Conservation (phyloP, 176 grass and related monocot species). For the Zoysia pacifica region DNA sequence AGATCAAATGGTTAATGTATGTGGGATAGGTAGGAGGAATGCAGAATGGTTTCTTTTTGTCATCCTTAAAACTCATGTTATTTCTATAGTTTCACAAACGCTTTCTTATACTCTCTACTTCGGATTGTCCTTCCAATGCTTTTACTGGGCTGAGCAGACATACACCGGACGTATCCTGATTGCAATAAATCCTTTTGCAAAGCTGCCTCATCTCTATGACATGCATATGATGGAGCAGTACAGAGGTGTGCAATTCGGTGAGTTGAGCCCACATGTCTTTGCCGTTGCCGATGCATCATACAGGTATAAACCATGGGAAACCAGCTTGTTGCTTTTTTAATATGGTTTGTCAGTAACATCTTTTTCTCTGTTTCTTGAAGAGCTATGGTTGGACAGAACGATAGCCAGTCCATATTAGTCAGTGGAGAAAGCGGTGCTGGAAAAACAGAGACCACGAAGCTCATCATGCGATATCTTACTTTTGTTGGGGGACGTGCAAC, state of each 20-base stretch:
- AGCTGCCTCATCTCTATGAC: slow-evolving; percentile 68
- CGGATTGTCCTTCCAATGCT: background rate
- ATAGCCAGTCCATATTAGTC: slow-evolving; percentile 79
- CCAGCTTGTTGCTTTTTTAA: slow-evolving; percentile 6
- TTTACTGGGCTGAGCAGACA: slow-evolving; percentile 48
- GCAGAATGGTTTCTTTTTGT: background rate
- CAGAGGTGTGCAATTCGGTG: slow-evolving; percentile 66
- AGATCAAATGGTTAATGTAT: background rate
- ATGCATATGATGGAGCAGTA: slow-evolving; percentile 87
- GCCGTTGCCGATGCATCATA: slow-evolving; percentile 71
- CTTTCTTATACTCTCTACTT: background rate
- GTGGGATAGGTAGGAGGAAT: too few relatives aligned
- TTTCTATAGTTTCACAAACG: background rate
- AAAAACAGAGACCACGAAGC: slow-evolving; percentile 88
- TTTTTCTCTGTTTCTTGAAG: slow-evolving; percentile 45
- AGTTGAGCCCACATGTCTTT: slow-evolving; percentile 85
- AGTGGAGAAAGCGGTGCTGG: slow-evolving; percentile 88
- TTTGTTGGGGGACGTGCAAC: slow-evolving; percentile 72
- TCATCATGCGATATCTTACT: slow-evolving; percentile 84
- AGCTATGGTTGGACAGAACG: slow-evolving; percentile 60
- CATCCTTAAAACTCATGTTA: background rate
- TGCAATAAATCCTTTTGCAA: slow-evolving; percentile 71
- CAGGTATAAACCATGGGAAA: slow-evolving; percentile 39
- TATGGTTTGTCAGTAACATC: background rate
- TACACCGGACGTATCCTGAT: slow-evolving; percentile 85